Base-by-base conservation (phyloP, 129 eudicot genomes). In the Calendula officinalis region DNA sequence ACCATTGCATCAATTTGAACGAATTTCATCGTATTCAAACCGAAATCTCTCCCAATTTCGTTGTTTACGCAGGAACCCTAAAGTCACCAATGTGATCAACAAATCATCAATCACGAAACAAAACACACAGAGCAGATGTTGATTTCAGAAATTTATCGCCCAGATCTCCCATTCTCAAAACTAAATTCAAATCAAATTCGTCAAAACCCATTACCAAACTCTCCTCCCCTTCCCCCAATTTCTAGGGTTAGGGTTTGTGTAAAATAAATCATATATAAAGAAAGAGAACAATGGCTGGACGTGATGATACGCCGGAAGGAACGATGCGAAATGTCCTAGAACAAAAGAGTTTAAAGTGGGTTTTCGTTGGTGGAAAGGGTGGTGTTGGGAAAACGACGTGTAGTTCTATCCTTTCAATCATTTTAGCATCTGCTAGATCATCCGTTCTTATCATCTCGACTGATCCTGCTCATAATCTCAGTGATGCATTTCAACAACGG, bases 331-430 rank as follows among this genome's bases (percentile, higher is more conserved):
- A 92, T 54, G 77, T 92, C 10, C 72, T 92, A 16, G 92, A 92
- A 13, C 98, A 92, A 67, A 83, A 88, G 1, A 65, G 62, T 57
- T 68, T 92, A 8, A 92, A 88, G 59, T 92, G 98, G 98, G 96
- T 92, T 0, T 92, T 92, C 71, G 98, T 92, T 7, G 98, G 98
- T 1, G 98, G 98, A 14, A 92, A 92, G 66, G 98, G 98, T 5
- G 98, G 98, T 14, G 98, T 88, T n/a, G 98, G 98, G 1, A 92
- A 92, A 75, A 92, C 98, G 5, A 92, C 98, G 6, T 92, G 98
- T 62, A 92, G 98, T 79, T 92, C 96, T 1, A 92, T 88, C 16
- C 62, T 92, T 38, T 76, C 98, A 0, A 88, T 88, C 35, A 83
- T 92, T 37, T 80, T 92, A 36, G 77, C 98, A 0, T 72, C 77